A percentile compares a stretch with the other conserved stretches of the same genome.
Conservation (phyloP, 257 asterid species). For the Primulina tabacum region DNA sequence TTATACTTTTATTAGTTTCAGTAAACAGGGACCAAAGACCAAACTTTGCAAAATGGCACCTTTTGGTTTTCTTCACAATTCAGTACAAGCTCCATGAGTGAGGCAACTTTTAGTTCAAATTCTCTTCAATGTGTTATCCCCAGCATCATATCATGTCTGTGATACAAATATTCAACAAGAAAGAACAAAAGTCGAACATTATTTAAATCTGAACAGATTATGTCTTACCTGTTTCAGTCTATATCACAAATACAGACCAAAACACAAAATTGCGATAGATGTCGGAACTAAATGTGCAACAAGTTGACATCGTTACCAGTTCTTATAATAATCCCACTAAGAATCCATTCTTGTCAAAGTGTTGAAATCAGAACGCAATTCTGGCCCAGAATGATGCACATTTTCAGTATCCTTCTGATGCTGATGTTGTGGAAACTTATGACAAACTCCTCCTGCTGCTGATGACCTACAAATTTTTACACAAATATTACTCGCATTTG, state of each 20-base stretch:
- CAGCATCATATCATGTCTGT: too few relatives aligned
- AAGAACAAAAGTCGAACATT: not conserved
- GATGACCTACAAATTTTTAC: not conserved
- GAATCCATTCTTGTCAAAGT: constrained; percentile 4
- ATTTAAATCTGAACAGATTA: constrained; percentile 14
- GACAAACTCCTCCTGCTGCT: not conserved
- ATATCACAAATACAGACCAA: constrained; percentile 17
- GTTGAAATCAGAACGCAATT: not conserved
- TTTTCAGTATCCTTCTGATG: not conserved
- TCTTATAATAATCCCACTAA: not conserved
- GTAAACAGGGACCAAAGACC: constrained; percentile 22
- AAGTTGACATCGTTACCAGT: constrained; percentile 1
- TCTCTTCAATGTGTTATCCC: not conserved
- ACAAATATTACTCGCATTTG: constrained; percentile 12
- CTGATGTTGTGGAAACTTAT: not conserved
- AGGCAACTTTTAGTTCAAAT: not conserved
- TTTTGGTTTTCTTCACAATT: too few relatives aligned
- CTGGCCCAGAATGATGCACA: not conserved
- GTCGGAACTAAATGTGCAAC: constrained; percentile 21
- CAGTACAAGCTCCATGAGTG: too few relatives aligned
- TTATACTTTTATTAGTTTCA: constrained; percentile 14
- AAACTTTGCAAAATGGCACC: not conserved
- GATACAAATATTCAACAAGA: not conserved
- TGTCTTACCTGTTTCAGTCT: constrained; percentile 2
- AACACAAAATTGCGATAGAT: not conserved